phyloP scores from a whole-genome alignment of 2,329 filamentous ascomycete genomes.

The Coniochaeta sp. region DNA sequence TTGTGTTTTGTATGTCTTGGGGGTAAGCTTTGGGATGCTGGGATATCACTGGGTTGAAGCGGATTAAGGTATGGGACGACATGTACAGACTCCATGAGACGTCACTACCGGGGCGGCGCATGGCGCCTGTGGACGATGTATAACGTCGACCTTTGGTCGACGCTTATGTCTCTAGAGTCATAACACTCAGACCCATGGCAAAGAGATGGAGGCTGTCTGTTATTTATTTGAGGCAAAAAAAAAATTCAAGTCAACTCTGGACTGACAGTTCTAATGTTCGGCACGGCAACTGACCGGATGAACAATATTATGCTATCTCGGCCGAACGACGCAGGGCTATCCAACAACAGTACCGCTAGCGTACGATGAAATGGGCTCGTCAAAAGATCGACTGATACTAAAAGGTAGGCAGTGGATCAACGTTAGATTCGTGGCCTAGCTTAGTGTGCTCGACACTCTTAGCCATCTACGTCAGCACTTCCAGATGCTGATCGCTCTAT shows the following conservation, averaged over 20 bases:
- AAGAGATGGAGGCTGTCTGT: background rate
- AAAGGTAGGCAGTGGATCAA: too few relatives aligned
- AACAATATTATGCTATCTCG: background rate
- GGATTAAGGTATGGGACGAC: background rate
- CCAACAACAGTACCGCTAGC: too few relatives aligned
- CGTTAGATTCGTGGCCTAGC: too few relatives aligned
- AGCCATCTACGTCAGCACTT: background rate
- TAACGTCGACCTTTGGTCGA: background rate
- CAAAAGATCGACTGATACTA: too few relatives aligned
- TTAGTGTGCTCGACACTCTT: background rate
- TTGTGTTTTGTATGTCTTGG: slow-evolving; percentile 1
- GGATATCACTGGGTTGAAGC: background rate
- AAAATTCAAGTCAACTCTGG: background rate
- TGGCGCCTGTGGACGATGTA: background rate
- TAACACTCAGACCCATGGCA: background rate
- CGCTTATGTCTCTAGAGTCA: background rate
- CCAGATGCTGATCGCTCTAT: background rate
- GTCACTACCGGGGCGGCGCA: background rate
- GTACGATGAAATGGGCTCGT: too few relatives aligned
- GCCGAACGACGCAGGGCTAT: background rate
- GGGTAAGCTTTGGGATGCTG: background rate
- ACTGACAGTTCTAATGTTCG: background rate
- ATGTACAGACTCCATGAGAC: background rate
- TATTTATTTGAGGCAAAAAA: background rate
- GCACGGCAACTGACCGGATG: background rate